Evolutionary conservation across 108 stramenopile species (phyloP).

Genomic region (Discostella pseudostelligera): DNA sequence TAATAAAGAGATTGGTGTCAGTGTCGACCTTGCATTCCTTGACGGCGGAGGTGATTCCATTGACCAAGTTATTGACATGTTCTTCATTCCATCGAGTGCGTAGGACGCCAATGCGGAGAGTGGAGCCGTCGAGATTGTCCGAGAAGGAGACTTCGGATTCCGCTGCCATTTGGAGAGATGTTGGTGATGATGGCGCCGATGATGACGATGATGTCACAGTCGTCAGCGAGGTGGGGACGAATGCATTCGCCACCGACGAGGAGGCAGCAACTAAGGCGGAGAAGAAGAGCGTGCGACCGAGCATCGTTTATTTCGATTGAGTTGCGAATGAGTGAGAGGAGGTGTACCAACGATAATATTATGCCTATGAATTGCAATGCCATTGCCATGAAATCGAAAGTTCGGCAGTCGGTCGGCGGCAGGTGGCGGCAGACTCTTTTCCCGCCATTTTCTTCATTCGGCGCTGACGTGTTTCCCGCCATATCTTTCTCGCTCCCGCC

Average conservation of each 20-base stretch:
- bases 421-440: too few species aligned
- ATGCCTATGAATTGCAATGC: too few species aligned
- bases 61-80: constrained; percentile 79
- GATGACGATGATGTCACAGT: neutral
- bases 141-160: constrained; percentile 83
- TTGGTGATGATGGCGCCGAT: neutral
- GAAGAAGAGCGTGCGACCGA: neutral
- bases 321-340: too few species aligned
- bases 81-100: constrained; percentile 90
- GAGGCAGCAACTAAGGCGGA: neutral
- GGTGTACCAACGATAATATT: too few species aligned
- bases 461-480: too few species aligned
- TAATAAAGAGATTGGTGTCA: constrained; percentile 88
- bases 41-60: constrained; percentile 62
- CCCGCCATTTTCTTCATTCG: too few species aligned
- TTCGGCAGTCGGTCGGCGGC: too few species aligned
- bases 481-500: too few species aligned
- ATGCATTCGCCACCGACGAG: neutral
- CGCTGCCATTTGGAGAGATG: constrained; percentile 51
- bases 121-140: constrained; percentile 66
- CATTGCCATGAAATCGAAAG: too few species aligned
- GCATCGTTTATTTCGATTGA: constrained; percentile 1
- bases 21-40: constrained; percentile 86
- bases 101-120: constrained; percentile 82
- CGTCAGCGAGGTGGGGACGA: neutral